Evolutionary conservation across 179 eudicot species (phyloP).

Genomic region (Vitellaria paradoxa): DNA sequence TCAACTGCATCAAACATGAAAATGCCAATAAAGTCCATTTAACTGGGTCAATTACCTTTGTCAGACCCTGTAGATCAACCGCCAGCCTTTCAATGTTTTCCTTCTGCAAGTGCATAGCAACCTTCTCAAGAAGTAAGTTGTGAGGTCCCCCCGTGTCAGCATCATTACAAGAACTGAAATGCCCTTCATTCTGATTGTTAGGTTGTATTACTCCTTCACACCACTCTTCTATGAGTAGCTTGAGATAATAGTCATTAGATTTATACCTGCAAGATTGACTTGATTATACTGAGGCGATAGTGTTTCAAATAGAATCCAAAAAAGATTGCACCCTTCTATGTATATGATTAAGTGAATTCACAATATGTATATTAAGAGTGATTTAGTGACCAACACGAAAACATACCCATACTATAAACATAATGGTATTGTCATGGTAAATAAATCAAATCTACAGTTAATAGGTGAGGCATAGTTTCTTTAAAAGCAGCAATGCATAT

Average conservation of each 20-base stretch:
- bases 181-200: constrained; percentile 31
- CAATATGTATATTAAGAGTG: not conserved
- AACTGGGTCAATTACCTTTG: constrained; percentile 50
- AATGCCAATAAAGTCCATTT: not conserved
- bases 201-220: constrained; percentile 71
- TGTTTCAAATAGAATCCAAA: not conserved
- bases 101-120: constrained; percentile 75
- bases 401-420: not conserved
- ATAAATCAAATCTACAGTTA: not conserved
- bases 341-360: not conserved
- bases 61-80: constrained; percentile 79
- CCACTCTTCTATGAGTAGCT: constrained; percentile 95
- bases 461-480: not conserved
- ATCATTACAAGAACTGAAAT: constrained; percentile 24
- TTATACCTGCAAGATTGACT: constrained; percentile 52
- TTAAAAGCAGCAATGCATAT: not conserved
- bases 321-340: not conserved
- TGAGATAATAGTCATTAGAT: constrained; percentile 78
- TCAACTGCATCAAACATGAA: no score
- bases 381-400: not conserved
- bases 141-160: constrained; percentile 48
- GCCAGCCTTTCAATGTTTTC: constrained; percentile 48
- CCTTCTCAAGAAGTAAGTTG: constrained; percentile 79
- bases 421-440: no score
- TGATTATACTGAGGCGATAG: no score